Evolutionary conservation across 345 rosid genomes (phyloP).

Genomic region (Gossypium sturtianum): DNA sequence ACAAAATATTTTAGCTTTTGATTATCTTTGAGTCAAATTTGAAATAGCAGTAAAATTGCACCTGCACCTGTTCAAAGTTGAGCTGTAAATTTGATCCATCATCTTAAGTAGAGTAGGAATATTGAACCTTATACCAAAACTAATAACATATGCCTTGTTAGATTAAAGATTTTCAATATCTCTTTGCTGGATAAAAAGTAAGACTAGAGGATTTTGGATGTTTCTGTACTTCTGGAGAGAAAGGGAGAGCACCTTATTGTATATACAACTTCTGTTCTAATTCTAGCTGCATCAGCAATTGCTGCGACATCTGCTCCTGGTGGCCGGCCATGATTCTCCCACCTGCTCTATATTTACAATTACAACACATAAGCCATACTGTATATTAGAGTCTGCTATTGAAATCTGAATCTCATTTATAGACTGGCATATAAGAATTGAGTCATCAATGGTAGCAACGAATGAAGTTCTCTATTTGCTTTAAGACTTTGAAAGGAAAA

Average conservation of each 20-base stretch:
- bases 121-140: neutral
- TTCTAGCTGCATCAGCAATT: constrained; percentile 43
- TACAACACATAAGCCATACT: constrained; percentile 24
- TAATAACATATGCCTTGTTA: neutral
- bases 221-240: neutral
- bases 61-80: too few species aligned
- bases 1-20: too few species aligned
- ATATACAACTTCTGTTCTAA: constrained; percentile 47
- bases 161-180: neutral
- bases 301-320: constrained; percentile 60
- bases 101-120: neutral
- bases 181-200: too few species aligned
- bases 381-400: constrained; percentile 23
- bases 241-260: constrained; percentile 45
- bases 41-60: too few species aligned
- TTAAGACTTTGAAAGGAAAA: neutral
- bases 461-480: neutral
- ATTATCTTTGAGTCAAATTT: too few species aligned
- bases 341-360: constrained; percentile 41
- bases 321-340: constrained; percentile 60
- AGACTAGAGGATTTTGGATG: neutral
- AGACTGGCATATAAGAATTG: constrained; percentile 1
- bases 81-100: neutral
- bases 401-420: neutral
- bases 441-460: constrained; percentile 2